Evolutionary conservation across 1,284 basidiomycete genomes (phyloP).

Genomic region (Boletus calvinii): DNA sequence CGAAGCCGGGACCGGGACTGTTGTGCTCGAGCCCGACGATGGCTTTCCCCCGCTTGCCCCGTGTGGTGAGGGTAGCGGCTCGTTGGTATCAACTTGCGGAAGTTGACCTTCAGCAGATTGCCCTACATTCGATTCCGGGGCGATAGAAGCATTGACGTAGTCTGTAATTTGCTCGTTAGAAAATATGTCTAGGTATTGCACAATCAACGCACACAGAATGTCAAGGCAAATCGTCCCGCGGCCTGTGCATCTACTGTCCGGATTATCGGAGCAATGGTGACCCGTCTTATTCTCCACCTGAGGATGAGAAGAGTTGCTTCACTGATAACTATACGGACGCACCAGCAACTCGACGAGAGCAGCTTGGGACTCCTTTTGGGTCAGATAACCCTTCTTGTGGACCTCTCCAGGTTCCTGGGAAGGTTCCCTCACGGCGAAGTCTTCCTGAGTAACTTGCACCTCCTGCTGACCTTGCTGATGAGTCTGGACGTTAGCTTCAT

Average conservation of each 20-base stretch:
- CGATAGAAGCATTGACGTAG: no score
- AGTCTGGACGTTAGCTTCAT: background rate
- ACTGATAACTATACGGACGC: background rate
- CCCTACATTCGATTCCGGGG: no score
- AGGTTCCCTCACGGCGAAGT: background rate
- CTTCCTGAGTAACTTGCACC: background rate
- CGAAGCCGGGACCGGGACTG: background rate
- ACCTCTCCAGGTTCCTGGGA: background rate
- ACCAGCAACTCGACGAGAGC: background rate
- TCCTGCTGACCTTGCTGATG: background rate
- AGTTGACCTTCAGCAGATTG: background rate
- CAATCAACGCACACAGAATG: fast-evolving
- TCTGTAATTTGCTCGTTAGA: background rate
- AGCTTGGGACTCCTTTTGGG: no score
- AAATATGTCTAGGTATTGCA: fast-evolving
- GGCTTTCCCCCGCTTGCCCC: background rate
- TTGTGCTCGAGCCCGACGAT: background rate
- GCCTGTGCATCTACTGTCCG: background rate
- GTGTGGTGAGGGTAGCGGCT: background rate
- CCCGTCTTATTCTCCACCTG: fast-evolving
- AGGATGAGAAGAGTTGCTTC: background rate
- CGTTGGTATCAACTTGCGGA: background rate
- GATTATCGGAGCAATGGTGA: background rate
- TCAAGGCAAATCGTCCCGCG: background rate
- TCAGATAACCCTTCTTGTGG: background rate